Conservation (phyloP, 768 basidiomycete species). For the Phylloporus arenicola region DNA sequence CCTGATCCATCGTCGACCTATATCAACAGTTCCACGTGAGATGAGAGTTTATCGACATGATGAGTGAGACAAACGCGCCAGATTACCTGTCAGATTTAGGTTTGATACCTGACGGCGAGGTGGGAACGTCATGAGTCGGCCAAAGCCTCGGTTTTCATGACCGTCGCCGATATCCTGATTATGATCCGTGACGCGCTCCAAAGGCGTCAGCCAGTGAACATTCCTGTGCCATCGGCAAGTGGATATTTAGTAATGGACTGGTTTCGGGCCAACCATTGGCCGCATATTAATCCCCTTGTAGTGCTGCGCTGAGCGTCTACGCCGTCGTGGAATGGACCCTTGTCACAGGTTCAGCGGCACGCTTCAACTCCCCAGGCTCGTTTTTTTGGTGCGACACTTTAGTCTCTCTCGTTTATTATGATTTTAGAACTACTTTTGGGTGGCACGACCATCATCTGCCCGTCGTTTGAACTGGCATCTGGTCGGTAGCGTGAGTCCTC, state of each 20-base stretch:
- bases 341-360: slow-evolving; percentile 13
- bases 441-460: background rate
- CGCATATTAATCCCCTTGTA: background rate
- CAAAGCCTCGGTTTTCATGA: too few relatives aligned
- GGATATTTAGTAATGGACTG: slow-evolving; percentile 6
- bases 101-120: background rate
- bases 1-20: too few relatives aligned
- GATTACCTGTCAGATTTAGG: background rate
- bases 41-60: too few relatives aligned
- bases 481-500: background rate
- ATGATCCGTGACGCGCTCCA: too few relatives aligned
- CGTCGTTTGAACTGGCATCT: background rate
- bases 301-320: background rate
- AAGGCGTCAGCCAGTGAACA: too few relatives aligned
- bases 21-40: too few relatives aligned
- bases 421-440: background rate
- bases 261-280: background rate
- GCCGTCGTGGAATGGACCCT: too few relatives aligned
- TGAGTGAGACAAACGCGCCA: background rate
- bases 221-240: background rate
- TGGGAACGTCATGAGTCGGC: too few relatives aligned
- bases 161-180: too few relatives aligned
- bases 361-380: slow-evolving; percentile 8
- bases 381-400: slow-evolving; percentile 10
- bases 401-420: background rate